Conservation (phyloP, 1,284 basidiomycete genomes). For the Ustilago nuda region DNA sequence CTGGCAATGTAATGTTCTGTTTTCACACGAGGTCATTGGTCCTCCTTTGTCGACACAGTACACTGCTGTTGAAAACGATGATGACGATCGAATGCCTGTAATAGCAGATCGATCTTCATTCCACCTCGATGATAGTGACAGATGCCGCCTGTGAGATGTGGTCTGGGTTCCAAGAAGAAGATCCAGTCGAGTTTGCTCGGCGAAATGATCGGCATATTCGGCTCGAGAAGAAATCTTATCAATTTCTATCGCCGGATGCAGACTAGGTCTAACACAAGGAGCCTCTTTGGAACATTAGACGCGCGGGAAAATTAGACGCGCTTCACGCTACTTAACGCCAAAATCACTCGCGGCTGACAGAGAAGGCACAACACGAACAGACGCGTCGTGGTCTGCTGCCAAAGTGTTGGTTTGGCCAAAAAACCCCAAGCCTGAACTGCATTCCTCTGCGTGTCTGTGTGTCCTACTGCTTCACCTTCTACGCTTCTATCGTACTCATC, state of each 20-base stretch:
- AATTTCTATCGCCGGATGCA: neutral
- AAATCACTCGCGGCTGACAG: neutral
- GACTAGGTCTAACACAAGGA: slow-evolving; percentile 3
- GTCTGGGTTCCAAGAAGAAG: neutral
- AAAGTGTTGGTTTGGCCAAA: slow-evolving; percentile 15
- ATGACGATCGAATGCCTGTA: neutral
- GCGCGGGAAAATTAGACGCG: slow-evolving; percentile 7
- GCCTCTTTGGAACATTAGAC: too few species aligned
- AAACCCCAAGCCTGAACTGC: slow-evolving; percentile 16
- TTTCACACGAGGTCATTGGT: slow-evolving; percentile 4
- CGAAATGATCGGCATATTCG: slow-evolving; percentile 10
- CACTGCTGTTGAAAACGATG: too few species aligned
- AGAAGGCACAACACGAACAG: neutral
- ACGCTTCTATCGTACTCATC: slow-evolving; percentile 5
- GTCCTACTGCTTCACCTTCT: neutral
- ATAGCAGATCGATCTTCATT: too few species aligned
- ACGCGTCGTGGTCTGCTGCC: slow-evolving; percentile 15
- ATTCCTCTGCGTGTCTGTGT: neutral
- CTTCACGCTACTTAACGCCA: slow-evolving; percentile 24
- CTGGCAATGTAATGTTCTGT: slow-evolving; percentile 11
- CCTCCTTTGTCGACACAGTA: too few species aligned
- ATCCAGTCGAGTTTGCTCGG: neutral
- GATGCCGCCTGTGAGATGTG: too few species aligned
- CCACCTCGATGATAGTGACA: too few species aligned
- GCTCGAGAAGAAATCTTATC: neutral